Conservation (phyloP, 1,139 yeast species). For the Magnusiomyces fungicola region DNA sequence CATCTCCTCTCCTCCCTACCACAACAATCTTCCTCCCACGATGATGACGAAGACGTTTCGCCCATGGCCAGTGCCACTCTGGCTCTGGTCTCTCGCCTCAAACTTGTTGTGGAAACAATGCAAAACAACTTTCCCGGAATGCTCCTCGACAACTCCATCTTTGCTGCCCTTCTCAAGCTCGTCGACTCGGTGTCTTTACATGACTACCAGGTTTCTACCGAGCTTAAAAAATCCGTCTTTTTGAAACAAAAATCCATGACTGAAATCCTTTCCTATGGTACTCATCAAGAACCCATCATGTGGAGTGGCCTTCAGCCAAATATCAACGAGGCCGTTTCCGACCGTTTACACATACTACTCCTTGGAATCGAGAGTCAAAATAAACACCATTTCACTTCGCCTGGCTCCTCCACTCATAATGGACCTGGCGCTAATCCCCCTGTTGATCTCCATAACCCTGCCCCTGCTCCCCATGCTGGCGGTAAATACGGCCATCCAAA, state of each 20-base stretch:
- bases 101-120: slow-evolving; percentile 39
- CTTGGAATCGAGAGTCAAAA: slow-evolving; percentile 18
- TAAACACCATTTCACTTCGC: slow-evolving; percentile 6
- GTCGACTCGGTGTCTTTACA: slow-evolving; percentile 41
- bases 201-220: slow-evolving; percentile 40
- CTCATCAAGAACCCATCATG: slow-evolving; percentile 21
- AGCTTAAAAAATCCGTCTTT: slow-evolving; percentile 38
- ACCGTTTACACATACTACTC: slow-evolving; percentile 22
- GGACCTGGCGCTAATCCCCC: not conserved
- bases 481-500: not conserved
- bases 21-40: slow-evolving; percentile 1
- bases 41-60: slow-evolving; percentile 5
- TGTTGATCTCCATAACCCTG: not conserved
- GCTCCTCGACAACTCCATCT: slow-evolving; percentile 44
- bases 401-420: slow-evolving; percentile 6
- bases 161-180: slow-evolving; percentile 38
- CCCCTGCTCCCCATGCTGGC: not conserved
- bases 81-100: slow-evolving; percentile 23
- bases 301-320: slow-evolving; percentile 25
- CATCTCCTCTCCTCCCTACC: slow-evolving; percentile 5
- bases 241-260: slow-evolving; percentile 39
- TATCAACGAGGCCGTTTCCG: slow-evolving; percentile 22
- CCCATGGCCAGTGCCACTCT: too few species aligned
- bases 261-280: slow-evolving; percentile 27
- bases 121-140: slow-evolving; percentile 47